A percentile compares a stretch with the other conserved stretches of the same genome.
These are phyloP conservation scores for Hypoxylon trugodes DNA, from an alignment of 495 filamentous ascomycete species.

Conservation along the genomic window DNA sequence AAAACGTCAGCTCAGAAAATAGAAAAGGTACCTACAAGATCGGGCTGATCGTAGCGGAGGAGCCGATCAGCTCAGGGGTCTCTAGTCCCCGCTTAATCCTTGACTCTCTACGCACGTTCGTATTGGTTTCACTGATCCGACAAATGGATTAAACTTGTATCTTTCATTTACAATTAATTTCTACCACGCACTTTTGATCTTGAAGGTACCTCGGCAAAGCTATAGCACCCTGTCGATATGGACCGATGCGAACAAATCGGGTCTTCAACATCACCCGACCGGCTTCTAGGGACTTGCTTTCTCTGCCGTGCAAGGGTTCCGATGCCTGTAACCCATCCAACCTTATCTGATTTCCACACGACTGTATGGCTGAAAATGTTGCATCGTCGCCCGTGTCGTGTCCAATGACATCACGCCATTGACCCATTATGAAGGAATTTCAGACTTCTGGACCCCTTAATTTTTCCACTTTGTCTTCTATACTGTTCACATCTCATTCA, in stretches of 20 bases:
- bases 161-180: background rate
- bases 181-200: background rate
- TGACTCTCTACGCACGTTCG: background rate
- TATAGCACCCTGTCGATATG: slow-evolving; percentile 7
- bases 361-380: background rate
- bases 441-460: slow-evolving; percentile 29
- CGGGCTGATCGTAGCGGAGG: slow-evolving; percentile 15
- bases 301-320: slow-evolving; percentile 7
- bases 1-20: too few species aligned
- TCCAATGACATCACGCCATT: slow-evolving; percentile 31
- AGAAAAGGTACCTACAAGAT: too few species aligned
- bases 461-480: slow-evolving; percentile 22
- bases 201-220: background rate
- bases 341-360: slow-evolving; percentile 18
- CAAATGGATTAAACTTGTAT: slow-evolving; percentile 1
- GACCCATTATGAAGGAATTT: slow-evolving; percentile 19
- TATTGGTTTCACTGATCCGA: slow-evolving; percentile 9
- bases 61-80: slow-evolving; percentile 18
- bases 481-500: slow-evolving; percentile 11
- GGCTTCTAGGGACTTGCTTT: too few species aligned
- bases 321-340: slow-evolving; percentile 18
- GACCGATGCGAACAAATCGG: slow-evolving; percentile 21
- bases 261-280: slow-evolving; percentile 40
- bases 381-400: background rate
- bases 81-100: slow-evolving; percentile 12